These are phyloP conservation scores for Medicago arabica DNA, from an alignment of 306 rosid genomes.

Conservation along the genomic window DNA sequence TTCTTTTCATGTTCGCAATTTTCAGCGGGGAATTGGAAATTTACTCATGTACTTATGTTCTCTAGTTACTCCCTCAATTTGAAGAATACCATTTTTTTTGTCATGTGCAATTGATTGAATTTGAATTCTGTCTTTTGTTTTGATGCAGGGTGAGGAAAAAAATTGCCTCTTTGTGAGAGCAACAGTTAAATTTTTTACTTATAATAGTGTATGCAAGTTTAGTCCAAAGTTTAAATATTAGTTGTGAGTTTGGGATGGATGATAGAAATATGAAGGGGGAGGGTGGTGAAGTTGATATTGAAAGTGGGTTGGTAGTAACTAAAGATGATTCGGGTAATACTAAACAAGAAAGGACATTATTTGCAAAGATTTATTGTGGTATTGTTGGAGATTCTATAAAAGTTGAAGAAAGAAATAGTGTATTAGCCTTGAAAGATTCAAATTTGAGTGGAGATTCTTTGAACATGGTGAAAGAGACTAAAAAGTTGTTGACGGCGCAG, in stretches of 20 bases:
- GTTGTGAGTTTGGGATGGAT: constrained; percentile 57
- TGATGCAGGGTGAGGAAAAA: constrained; percentile 42
- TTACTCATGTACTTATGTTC: too few relatives aligned
- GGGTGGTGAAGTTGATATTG: constrained; percentile 70
- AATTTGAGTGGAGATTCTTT: constrained; percentile 46
- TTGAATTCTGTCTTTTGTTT: constrained; percentile 35
- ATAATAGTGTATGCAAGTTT: too few relatives aligned
- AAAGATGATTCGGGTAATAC: constrained; percentile 55
- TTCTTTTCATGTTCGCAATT: too few relatives aligned
- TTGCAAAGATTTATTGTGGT: constrained; percentile 58
- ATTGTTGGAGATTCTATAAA: constrained; percentile 53
- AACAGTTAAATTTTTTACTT: too few relatives aligned
- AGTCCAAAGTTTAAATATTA: constrained; percentile 9
- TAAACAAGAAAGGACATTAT: constrained; percentile 53
- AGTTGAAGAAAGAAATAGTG: constrained; percentile 50
- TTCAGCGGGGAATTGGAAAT: too few relatives aligned
- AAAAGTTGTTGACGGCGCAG: constrained; percentile 43
- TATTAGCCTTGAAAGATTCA: constrained; percentile 45
- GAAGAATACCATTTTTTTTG: too few relatives aligned
- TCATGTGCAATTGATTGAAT: neutral
- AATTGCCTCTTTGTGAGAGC: too few relatives aligned
- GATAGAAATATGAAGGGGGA: constrained; percentile 43
- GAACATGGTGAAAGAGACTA: constrained; percentile 45
- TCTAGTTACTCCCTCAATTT: too few relatives aligned
- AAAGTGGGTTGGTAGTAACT: constrained; percentile 54